These are phyloP conservation scores for Hypericum androsaemum DNA, from an alignment of 345 rosid genomes.

Conservation along the genomic window DNA sequence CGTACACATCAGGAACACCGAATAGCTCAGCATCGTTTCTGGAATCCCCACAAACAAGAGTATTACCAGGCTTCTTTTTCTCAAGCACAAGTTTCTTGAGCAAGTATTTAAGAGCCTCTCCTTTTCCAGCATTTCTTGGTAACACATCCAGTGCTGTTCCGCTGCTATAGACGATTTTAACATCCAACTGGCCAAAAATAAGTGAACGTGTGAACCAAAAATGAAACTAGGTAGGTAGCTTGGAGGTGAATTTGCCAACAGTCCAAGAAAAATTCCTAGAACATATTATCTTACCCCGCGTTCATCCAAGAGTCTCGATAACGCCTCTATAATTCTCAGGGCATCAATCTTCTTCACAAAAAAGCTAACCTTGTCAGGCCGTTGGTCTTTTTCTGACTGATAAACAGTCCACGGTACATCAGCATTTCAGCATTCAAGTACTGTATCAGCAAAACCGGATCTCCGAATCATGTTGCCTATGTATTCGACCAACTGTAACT, in stretches of 20 bases:
- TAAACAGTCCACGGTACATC: slow-evolving; percentile 9
- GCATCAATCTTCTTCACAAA: slow-evolving; percentile 77
- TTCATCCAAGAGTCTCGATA: slow-evolving; percentile 49
- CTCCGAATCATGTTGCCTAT: slow-evolving; percentile 7
- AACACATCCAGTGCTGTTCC: slow-evolving; percentile 91
- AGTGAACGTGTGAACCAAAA: not conserved
- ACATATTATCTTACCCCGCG: slow-evolving; percentile 44
- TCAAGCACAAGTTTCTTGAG: slow-evolving; percentile 57
- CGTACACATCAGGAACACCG: slow-evolving; percentile 79
- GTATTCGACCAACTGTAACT: not conserved
- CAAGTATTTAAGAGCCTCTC: slow-evolving; percentile 90
- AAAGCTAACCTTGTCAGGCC: slow-evolving; percentile 89
- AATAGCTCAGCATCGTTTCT: slow-evolving; percentile 97
- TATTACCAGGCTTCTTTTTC: slow-evolving; percentile 59
- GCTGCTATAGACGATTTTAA: slow-evolving; percentile 85
- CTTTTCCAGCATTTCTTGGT: slow-evolving; percentile 96
- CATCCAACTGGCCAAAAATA: slow-evolving; percentile 51
- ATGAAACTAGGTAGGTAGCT: not conserved
- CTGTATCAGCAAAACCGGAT: too few species aligned
- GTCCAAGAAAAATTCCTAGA: not conserved
- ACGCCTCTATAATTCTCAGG: slow-evolving; percentile 40
- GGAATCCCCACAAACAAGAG: slow-evolving; percentile 97
- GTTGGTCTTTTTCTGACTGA: slow-evolving; percentile 83
- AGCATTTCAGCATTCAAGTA: not conserved
- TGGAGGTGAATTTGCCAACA: not conserved